These are phyloP conservation scores for Tricholoma flavovirens DNA, from an alignment of 768 basidiomycete genomes.

Conservation along the genomic window DNA sequence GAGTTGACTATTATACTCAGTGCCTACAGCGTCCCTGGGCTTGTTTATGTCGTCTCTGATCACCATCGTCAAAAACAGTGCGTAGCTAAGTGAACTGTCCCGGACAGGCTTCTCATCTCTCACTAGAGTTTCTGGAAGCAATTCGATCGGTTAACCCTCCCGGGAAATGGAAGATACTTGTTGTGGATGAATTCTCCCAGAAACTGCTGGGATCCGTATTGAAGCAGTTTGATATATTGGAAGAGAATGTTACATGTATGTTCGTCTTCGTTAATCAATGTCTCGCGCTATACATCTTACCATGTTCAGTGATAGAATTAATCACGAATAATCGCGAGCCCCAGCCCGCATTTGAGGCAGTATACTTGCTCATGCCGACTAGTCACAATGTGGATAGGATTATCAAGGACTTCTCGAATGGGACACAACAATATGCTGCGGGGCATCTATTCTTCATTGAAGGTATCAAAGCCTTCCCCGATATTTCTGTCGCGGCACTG, in stretches of 20 bases:
- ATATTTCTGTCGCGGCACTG: neutral
- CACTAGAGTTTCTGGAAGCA: slow-evolving; percentile 77
- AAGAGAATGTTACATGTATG: slow-evolving; percentile 95
- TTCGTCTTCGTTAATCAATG: slow-evolving; percentile 10
- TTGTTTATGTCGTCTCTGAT: slow-evolving; percentile 36
- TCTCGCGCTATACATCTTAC: neutral
- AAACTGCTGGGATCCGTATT: slow-evolving; percentile 78
- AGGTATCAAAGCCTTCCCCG: slow-evolving; percentile 33
- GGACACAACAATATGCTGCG: slow-evolving; percentile 64
- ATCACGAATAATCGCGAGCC: slow-evolving; percentile 80
- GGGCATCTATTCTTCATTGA: slow-evolving; percentile 95
- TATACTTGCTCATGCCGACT: slow-evolving; percentile 94
- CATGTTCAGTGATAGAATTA: slow-evolving; percentile 78
- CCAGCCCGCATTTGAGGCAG: slow-evolving; percentile 81
- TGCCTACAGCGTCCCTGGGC: slow-evolving; percentile 2
- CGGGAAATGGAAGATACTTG: slow-evolving; percentile 93
- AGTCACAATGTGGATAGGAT: slow-evolving; percentile 89
- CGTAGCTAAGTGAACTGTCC: slow-evolving; percentile 11
- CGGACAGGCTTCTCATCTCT: slow-evolving; percentile 1
- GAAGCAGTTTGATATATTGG: slow-evolving; percentile 89
- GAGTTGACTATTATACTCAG: neutral
- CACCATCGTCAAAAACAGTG: slow-evolving; percentile 39
- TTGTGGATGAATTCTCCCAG: slow-evolving; percentile 91
- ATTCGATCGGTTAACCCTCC: slow-evolving; percentile 84
- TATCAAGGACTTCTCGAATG: slow-evolving; percentile 69